phyloP scores from a whole-genome alignment of 2,329 filamentous ascomycete species.

The Cytospora piceicola region DNA sequence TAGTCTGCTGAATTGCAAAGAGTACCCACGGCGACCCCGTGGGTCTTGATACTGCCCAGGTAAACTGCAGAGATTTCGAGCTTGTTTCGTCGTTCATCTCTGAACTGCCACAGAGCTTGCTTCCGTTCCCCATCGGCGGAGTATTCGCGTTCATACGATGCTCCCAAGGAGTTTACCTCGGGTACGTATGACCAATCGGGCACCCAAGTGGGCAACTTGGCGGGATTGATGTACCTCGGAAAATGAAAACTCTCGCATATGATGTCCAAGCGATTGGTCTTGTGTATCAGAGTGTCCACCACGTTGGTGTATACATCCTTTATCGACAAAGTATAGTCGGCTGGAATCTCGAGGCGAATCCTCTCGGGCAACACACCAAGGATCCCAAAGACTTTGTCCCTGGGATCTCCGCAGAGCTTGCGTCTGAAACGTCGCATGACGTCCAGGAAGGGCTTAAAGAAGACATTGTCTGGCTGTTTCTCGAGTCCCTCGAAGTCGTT shows the following conservation, averaged over 20 bases:
- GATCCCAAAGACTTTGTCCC: constrained; percentile 44
- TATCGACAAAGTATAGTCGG: constrained; percentile 40
- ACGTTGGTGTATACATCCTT: constrained; percentile 42
- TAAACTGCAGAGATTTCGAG: constrained; percentile 38
- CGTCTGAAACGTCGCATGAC: constrained; percentile 35
- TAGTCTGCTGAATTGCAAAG: constrained; percentile 37
- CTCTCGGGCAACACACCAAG: constrained; percentile 39
- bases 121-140: constrained; percentile 30
- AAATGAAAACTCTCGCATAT: constrained; percentile 43
- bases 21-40: constrained; percentile 39
- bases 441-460: constrained; percentile 32
- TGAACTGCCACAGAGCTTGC: constrained; percentile 33
- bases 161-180: constrained; percentile 31
- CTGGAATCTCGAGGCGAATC: constrained; percentile 36
- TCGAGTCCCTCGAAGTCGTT: neutral
- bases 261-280: constrained; percentile 38
- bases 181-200: constrained; percentile 43
- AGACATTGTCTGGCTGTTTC: neutral
- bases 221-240: constrained; percentile 34
- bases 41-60: constrained; percentile 35
- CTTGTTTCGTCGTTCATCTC: constrained; percentile 34
- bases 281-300: constrained; percentile 39
- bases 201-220: constrained; percentile 40
- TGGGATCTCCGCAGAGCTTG: constrained; percentile 39
- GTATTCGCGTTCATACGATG: constrained; percentile 35